Percentiles rank a stretch among this genome's conserved stretches.
Evolutionary conservation across 345 rosid genomes (phyloP).

Genomic region (Angophora floribunda): DNA sequence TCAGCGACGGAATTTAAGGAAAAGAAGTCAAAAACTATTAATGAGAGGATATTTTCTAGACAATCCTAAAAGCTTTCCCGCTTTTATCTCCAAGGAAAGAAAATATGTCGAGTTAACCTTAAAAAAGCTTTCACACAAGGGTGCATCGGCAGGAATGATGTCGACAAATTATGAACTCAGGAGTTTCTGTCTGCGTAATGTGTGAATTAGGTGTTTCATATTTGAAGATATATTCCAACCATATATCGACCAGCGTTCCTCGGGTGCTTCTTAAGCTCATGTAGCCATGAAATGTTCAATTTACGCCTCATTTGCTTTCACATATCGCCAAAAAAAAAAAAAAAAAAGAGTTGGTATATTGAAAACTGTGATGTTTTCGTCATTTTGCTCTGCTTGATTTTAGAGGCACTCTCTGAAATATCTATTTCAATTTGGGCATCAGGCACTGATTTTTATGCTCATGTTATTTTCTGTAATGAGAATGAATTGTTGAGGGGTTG

Average conservation of each 20-base stretch:
- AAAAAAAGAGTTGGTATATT: background rate
- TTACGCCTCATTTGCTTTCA: background rate
- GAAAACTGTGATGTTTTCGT: background rate
- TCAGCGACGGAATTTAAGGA: background rate
- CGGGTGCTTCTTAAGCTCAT: background rate
- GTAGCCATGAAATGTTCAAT: background rate
- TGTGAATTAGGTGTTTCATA: background rate
- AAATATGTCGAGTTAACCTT: background rate
- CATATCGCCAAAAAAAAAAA: background rate
- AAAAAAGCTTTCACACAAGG: background rate
- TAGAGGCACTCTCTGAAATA: background rate
- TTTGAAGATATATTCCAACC: background rate
- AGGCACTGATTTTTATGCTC: background rate
- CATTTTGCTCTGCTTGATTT: background rate
- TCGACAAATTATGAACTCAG: background rate
- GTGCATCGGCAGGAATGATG: background rate
- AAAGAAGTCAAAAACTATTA: background rate
- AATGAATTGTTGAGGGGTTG: background rate
- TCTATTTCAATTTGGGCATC: background rate
- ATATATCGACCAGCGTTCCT: background rate
- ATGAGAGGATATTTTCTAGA: background rate
- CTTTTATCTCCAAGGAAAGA: background rate
- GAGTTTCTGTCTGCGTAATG: background rate
- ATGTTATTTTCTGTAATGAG: background rate
- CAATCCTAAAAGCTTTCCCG: background rate